Percentiles rank a stretch among this genome's conserved stretches.
Conservation (phyloP, 2,329 filamentous ascomycete species). For the Dryadomyces quercus-mongolicae region DNA sequence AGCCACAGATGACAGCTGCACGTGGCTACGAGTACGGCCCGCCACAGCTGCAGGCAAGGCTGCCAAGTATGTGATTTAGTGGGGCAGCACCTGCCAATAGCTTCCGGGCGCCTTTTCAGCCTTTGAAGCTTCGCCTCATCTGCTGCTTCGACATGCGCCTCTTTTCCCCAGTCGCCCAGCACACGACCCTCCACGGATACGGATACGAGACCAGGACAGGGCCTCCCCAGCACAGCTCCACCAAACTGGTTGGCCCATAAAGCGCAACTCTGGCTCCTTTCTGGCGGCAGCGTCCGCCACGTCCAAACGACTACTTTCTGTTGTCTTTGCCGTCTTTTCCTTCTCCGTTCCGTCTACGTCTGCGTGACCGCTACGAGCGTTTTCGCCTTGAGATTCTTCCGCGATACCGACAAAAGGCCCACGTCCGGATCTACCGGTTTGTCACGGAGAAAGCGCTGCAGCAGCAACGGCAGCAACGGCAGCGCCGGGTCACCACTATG, state of each 20-base stretch:
- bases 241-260: neutral
- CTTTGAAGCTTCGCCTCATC: neutral
- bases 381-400: constrained; percentile 69
- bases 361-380: constrained; percentile 54
- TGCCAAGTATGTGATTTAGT: too few species aligned
- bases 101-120: neutral
- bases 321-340: too few species aligned
- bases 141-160: neutral
- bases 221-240: too few species aligned
- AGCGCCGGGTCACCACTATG: neutral
- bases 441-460: constrained; percentile 46
- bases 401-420: constrained; percentile 54
- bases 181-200: neutral
- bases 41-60: too few species aligned
- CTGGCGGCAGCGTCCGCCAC: neutral
- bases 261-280: neutral
- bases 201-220: too few species aligned
- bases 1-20: too few species aligned
- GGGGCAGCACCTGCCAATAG: too few species aligned
- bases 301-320: neutral
- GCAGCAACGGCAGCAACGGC: constrained; percentile 35
- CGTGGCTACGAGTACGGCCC: too few species aligned
- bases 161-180: neutral
- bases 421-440: constrained; percentile 66
- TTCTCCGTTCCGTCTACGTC: constrained; percentile 9